Base-by-base conservation (phyloP, 345 rosid genomes). In the Eucalyptus microcorys region DNA sequence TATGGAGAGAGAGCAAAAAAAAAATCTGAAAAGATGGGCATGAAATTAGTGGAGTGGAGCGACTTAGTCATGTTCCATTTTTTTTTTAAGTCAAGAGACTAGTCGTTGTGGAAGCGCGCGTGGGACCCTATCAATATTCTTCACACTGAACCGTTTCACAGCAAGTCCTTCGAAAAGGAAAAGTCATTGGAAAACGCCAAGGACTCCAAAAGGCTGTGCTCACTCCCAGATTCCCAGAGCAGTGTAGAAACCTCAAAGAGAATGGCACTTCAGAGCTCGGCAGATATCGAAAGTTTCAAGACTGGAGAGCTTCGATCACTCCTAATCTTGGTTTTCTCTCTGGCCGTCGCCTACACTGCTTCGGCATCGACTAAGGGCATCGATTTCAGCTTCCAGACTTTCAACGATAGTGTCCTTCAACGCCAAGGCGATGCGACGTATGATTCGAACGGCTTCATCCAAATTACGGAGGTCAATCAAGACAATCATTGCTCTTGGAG, bases 401-500 rank as follows among this genome's bases (percentile, higher is more conserved):
- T 59, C 15, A 59, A 59, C 66, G 7, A 59, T 26, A 26, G 3
- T 26, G 1, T 26, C 14, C 1, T 59, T 59, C 0, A 0, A 26
- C 7, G 0, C n/a, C n/a, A 11, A 59, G 66, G 66, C 66, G 3
- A 6, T 59, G 32, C 66, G 4, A 26, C n/a, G n/a, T 8, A 8
- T 8, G 64, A 26, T 21, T 26, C 79, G 5, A 7, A 2, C 10
- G 0, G 9, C 22, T 66, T 7, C 79, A 66, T 66, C 79, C 21
- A 32, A 66, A 2, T 66, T 66, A 1, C 34, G 4, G 0, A 27
- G 7, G 8, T 32, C 66, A 27, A 1, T 27, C 15, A 3, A 12
- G 66, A 4, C 34, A 3, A 61, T 2, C 3, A 1, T 7, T n/a
- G n/a, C 9, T 0, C 14, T n/a, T 0, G 2, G 8, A 64, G 3